These are phyloP conservation scores for Gossypium trilobum DNA, from an alignment of 441 rosid species.

Conservation along the genomic window DNA sequence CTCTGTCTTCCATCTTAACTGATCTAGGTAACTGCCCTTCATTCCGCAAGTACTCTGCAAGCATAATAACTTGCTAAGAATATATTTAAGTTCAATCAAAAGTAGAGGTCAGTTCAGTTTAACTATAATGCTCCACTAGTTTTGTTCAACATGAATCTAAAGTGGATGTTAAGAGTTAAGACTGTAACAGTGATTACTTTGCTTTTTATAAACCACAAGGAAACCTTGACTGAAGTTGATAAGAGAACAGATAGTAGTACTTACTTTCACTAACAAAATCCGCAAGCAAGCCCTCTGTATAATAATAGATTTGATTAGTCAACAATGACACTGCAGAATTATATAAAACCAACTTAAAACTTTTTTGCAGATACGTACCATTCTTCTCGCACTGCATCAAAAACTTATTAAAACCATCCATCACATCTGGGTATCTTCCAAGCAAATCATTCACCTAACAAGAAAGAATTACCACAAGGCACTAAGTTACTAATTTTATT, in stretches of 20 bases:
- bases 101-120: conserved; percentile 6
- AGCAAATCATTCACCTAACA: conserved; percentile 69
- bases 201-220: neutral
- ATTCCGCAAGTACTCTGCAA: conserved; percentile 51
- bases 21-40: conserved; percentile 60
- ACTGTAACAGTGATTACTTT: neutral
- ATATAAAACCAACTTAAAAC: conserved; percentile 15
- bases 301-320: conserved; percentile 22
- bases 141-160: conserved; percentile 4
- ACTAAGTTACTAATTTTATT: conserved; percentile 17
- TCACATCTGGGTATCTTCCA: conserved; percentile 74
- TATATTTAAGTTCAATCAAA: neutral
- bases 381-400: conserved; percentile 75
- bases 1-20: conserved; percentile 63
- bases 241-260: conserved; percentile 27
- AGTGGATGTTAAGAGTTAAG: neutral
- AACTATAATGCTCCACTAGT: neutral
- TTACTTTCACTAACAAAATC: conserved; percentile 81
- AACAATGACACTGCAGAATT: conserved; percentile 11
- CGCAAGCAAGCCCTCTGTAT: conserved; percentile 83
- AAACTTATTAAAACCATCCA: conserved; percentile 76
- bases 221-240: conserved; percentile 7
- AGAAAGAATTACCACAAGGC: conserved; percentile 16
- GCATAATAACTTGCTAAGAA: conserved; percentile 19
- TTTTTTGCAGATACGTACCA: conserved; percentile 36